A percentile compares a stretch with the other conserved stretches of the same genome.
Conservation (phyloP, 2,329 filamentous ascomycete genomes). For the Aspergillus sp. region DNA sequence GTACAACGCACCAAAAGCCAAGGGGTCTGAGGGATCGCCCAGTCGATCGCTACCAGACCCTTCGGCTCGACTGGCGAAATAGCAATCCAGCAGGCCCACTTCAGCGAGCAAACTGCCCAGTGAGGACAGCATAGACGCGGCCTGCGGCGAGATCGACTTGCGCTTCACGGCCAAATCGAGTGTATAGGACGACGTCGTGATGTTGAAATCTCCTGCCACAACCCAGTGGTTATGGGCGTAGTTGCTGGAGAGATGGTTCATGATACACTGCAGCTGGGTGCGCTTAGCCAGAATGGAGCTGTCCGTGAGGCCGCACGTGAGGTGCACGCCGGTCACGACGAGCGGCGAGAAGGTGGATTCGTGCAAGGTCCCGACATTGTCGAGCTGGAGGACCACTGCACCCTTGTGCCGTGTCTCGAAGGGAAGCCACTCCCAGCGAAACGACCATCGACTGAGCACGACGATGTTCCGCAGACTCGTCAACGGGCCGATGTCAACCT, state of each 20-base stretch:
- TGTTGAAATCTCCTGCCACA: slow-evolving; percentile 9
- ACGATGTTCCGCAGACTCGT: slow-evolving; percentile 9
- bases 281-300: slow-evolving; percentile 6
- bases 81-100: slow-evolving; percentile 2
- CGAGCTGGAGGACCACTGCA: slow-evolving; percentile 1
- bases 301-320: slow-evolving; percentile 7
- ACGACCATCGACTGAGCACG: slow-evolving; percentile 4
- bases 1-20: slow-evolving; percentile 1
- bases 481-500: slow-evolving; percentile 3
- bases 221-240: slow-evolving; percentile 2
- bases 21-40: neutral
- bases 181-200: slow-evolving; percentile 8
- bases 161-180: slow-evolving; percentile 6
- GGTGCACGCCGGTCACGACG: slow-evolving; percentile 5
- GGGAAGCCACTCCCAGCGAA: slow-evolving; percentile 7
- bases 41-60: neutral
- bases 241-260: neutral
- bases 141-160: slow-evolving; percentile 2
- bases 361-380: neutral
- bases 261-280: slow-evolving; percentile 3
- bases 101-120: slow-evolving; percentile 3
- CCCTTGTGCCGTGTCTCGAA: slow-evolving; percentile 9
- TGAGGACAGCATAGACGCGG: slow-evolving; percentile 1
- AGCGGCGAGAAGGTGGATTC: neutral
- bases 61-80: slow-evolving; percentile 1